These are phyloP conservation scores for Leishmania guyanensis DNA, from an alignment of 208 protist genomes.

Conservation along the genomic window DNA sequence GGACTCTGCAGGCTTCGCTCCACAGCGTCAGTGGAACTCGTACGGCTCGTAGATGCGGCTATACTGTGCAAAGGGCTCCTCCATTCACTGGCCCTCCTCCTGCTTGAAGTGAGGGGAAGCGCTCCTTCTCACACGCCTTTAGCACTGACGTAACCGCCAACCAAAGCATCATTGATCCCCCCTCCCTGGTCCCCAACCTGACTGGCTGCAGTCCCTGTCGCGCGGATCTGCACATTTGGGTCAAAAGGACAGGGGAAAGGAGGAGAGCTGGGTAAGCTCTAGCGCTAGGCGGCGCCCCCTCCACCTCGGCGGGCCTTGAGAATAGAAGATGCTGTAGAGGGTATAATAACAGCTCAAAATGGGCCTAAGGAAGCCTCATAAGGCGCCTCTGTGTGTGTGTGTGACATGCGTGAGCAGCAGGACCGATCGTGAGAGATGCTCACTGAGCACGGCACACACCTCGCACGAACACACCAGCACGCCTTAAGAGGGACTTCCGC, in stretches of 20 bases:
- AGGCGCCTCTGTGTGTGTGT: background rate
- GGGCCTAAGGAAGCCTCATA: background rate
- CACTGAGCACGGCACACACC: background rate
- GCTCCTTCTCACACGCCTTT: background rate
- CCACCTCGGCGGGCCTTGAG: background rate
- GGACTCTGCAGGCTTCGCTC: background rate
- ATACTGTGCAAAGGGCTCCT: no score
- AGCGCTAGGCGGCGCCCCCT: background rate
- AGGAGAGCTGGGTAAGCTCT: background rate
- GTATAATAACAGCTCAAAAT: background rate
- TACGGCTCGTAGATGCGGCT: background rate
- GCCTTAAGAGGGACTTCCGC: background rate
- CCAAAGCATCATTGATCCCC: background rate
- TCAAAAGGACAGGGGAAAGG: background rate
- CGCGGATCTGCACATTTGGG: no score
- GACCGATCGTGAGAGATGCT: background rate
- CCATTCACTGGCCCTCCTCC: background rate
- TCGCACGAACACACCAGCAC: background rate
- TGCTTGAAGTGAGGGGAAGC: background rate
- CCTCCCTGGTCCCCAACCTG: background rate
- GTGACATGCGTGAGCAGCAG: background rate
- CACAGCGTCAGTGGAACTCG: background rate
- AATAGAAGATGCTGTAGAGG: background rate
- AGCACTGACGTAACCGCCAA: background rate
- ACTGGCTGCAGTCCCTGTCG: background rate